These are phyloP conservation scores for Chaetomium tenue DNA, from an alignment of 495 filamentous ascomycete genomes.

Conservation along the genomic window DNA sequence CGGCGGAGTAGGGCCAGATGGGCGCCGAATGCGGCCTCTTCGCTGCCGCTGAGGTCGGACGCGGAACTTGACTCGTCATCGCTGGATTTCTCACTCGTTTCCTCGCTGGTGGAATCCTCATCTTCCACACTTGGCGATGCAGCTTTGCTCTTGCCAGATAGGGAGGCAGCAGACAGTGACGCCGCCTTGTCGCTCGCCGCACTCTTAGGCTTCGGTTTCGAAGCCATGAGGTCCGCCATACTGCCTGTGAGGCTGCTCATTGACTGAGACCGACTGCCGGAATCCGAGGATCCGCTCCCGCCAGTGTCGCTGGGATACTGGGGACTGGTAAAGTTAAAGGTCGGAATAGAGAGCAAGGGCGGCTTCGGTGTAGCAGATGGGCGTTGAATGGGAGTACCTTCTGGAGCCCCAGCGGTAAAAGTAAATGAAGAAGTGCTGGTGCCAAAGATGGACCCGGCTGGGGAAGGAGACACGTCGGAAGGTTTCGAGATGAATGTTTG, in stretches of 20 bases:
- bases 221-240: conserved; percentile 5
- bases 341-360: neutral
- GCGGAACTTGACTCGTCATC: neutral
- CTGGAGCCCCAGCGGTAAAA: neutral
- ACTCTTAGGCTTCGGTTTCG: neutral
- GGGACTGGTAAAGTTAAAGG: conserved; percentile 1
- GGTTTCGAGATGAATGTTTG: conserved; percentile 25
- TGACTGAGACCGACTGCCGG: neutral
- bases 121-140: neutral
- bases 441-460: neutral
- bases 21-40: neutral
- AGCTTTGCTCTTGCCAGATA: neutral
- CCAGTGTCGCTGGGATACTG: neutral
- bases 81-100: neutral
- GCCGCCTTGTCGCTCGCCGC: neutral
- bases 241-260: conserved; percentile 4
- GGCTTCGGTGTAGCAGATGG: neutral
- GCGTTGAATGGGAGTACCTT: neutral
- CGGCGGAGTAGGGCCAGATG: conserved; percentile 29
- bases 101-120: no score
- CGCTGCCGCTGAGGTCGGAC: conserved; percentile 12
- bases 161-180: neutral
- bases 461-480: neutral
- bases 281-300: neutral
- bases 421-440: neutral